Evolutionary conservation across 495 filamentous ascomycete genomes (phyloP), one percentile per base, ranked within the genome.

Genomic region (Lepraria neglecta): DNA sequence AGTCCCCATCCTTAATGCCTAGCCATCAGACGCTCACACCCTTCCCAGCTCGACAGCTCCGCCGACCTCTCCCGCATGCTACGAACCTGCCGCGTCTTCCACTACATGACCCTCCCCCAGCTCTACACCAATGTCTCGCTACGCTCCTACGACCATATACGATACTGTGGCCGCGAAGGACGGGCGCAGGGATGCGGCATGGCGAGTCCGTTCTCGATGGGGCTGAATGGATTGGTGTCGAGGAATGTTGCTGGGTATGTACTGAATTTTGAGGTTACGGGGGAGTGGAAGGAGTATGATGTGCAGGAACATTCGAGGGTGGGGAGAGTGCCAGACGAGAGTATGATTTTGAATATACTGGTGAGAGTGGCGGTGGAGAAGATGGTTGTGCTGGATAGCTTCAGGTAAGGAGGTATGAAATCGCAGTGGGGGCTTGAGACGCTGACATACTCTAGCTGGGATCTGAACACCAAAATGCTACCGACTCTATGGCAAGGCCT

Each of bases 101-200:
- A 86, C 64, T 87, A 87, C 66, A 85, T 87, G 81, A 73, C 78
- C 48, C 73, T 85, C 3, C 84, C 84, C 7, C 80, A 79, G 65
- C 78, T 87, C 30, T 87, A 87, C 68, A 73, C 72, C 67, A 72
- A 73, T 63, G 73, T 86, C 35, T 77, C 76, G 24, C 73, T 87
- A 21, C 80, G 75, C 50, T 84, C 82, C 42, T 86, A 87, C 70
- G 72, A 80, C 46, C 75, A 77, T 45, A 83, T 86, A 40, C 81
- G 82, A 54, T 86, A 85, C 66, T 64, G 58, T 15, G 40, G 40
- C 10, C 74, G 78, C 51, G 76, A 77, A 64, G 82, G 83, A 43
- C 68, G 77, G 57, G 80, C 82, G 7, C 82, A 85, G 70, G 83
- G 82, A 17, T 83, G 78, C 72, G 83, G 83, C 21, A 78, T 77